Evolutionary conservation across 805 yeast species (phyloP).

Genomic region (Metschnikowia amazonensis): DNA sequence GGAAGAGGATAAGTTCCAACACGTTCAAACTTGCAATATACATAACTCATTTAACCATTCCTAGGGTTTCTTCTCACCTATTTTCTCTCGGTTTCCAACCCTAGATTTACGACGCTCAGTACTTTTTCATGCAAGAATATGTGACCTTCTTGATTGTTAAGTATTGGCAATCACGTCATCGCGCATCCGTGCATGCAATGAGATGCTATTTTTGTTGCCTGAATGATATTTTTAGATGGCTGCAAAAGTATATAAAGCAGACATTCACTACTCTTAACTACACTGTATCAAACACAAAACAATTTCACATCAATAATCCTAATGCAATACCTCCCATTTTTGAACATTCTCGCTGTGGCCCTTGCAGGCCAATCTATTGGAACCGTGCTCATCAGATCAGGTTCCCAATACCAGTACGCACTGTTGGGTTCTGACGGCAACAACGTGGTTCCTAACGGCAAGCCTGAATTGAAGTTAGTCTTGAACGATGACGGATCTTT

Average conservation of each 20-base stretch:
- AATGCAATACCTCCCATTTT: conserved; percentile 1
- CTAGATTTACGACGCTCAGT: background rate
- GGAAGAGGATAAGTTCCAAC: too few species aligned
- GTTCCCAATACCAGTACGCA: background rate
- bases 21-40: too few species aligned
- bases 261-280: background rate
- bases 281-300: background rate
- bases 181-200: background rate
- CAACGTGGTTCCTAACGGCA: background rate
- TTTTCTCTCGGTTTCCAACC: background rate
- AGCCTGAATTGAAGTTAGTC: conserved; percentile 12
- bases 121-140: background rate
- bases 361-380: background rate
- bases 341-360: background rate
- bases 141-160: background rate
- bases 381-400: background rate
- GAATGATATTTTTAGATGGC: background rate
- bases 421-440: background rate
- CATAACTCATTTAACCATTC: too few species aligned
- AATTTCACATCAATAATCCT: background rate
- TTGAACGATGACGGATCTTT: conserved; percentile 25
- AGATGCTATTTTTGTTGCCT: background rate
- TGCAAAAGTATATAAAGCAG: background rate
- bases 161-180: background rate
- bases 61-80: too few species aligned